Evolutionary conservation across 768 basidiomycete genomes (phyloP).

Genomic region (Cystofilobasidium capitatum): DNA sequence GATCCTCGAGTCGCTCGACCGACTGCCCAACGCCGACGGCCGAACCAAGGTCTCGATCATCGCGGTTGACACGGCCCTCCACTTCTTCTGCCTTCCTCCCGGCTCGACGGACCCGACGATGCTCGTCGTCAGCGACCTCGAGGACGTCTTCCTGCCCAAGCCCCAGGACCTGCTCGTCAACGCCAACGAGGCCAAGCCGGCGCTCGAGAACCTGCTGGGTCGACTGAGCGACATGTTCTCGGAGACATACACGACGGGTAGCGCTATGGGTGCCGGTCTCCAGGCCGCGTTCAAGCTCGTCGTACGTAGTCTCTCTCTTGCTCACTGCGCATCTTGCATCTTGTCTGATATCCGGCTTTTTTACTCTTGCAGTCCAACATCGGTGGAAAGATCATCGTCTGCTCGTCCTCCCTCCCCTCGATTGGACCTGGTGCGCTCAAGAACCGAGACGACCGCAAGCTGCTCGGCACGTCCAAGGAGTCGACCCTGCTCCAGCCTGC

Average conservation of each 20-base stretch:
- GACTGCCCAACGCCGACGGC: constrained; percentile 87
- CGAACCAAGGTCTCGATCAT: constrained; percentile 87
- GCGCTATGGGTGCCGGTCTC: constrained; percentile 85
- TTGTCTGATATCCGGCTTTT: too few species aligned
- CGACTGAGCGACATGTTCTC: constrained; percentile 93
- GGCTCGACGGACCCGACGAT: constrained; percentile 64
- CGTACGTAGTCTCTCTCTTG: constrained; percentile 43
- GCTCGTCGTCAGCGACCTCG: constrained; percentile 94
- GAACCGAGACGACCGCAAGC: constrained; percentile 91
- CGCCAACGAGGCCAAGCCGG: constrained; percentile 68
- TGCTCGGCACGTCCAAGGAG: constrained; percentile 94
- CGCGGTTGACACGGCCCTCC: constrained; percentile 80
- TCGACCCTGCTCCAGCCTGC: constrained; percentile 86
- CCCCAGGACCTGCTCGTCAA: constrained; percentile 95
- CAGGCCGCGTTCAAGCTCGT: constrained; percentile 95
- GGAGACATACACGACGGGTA: constrained; percentile 86
- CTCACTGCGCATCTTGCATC: too few species aligned
- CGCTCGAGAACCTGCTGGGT: constrained; percentile 70
- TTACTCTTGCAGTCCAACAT: constrained; percentile 58
- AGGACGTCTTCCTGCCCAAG: constrained; percentile 95
- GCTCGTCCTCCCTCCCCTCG: constrained; percentile 77
- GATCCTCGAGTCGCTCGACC: constrained; percentile 86
- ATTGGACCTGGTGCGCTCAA: constrained; percentile 84
- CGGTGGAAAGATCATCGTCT: constrained; percentile 84
- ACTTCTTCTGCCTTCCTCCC: constrained; percentile 85